These are phyloP conservation scores for Lathyrus tuberosus DNA, from an alignment of 306 rosid species.

Conservation along the genomic window DNA sequence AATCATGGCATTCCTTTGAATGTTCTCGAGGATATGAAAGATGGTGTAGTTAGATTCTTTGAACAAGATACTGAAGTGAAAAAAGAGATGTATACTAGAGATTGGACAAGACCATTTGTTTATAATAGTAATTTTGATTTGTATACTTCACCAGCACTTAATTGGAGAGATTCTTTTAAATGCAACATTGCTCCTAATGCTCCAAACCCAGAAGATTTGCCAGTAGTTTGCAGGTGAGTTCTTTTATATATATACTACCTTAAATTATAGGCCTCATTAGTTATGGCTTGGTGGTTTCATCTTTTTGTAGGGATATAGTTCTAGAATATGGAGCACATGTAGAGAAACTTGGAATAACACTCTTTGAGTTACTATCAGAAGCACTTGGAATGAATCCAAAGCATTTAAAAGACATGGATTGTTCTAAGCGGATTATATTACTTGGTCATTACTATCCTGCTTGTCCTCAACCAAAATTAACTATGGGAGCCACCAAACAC, in stretches of 20 bases:
- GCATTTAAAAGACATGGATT: constrained; percentile 36
- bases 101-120: constrained; percentile 8
- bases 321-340: constrained; percentile 26
- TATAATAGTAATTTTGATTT: constrained; percentile 42
- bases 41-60: constrained; percentile 35
- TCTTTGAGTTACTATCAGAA: constrained; percentile 42
- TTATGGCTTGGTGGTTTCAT: not conserved
- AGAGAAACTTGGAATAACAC: constrained; percentile 21
- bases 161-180: constrained; percentile 39
- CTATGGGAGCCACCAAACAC: too few relatives aligned
- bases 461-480: constrained; percentile 22
- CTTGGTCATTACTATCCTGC: constrained; percentile 40
- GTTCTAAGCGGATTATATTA: constrained; percentile 31
- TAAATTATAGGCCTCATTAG: not conserved
- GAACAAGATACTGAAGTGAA: constrained; percentile 41
- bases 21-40: constrained; percentile 32
- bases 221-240: constrained; percentile 36
- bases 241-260: not conserved
- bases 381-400: constrained; percentile 39
- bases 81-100: constrained; percentile 26
- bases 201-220: constrained; percentile 37
- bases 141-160: constrained; percentile 40
- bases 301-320: constrained; percentile 33
- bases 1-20: constrained; percentile 38
- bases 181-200: constrained; percentile 19